Evolutionary conservation across 139 green algal genomes (phyloP).

Genomic region (Chlamydomonas sp.): DNA sequence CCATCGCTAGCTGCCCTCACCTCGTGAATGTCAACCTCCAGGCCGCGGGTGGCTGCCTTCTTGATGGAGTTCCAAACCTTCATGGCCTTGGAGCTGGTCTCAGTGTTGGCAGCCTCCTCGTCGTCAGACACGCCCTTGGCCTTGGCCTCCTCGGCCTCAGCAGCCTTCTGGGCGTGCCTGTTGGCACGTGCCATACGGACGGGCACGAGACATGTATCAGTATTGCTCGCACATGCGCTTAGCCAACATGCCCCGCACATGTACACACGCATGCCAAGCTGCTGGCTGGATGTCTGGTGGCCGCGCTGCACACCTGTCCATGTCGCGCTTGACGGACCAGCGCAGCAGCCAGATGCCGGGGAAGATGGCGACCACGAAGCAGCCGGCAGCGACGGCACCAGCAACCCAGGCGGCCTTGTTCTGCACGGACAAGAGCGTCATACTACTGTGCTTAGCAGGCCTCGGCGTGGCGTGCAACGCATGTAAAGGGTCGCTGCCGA

Average conservation of each 20-base stretch:
- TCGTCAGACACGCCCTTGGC: neutral
- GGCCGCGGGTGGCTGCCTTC: slow-evolving; percentile 8
- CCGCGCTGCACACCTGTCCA: neutral
- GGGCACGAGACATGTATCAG: no score
- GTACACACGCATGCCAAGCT: neutral
- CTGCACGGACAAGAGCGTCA: neutral
- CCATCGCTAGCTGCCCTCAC: no score
- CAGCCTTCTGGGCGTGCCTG: slow-evolving; percentile 8
- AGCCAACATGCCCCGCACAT: neutral
- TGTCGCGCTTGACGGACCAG: neutral
- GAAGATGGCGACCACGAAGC: slow-evolving; percentile 3
- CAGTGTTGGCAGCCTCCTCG: neutral
- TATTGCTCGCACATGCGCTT: neutral
- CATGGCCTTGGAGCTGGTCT: neutral
- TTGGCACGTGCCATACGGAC: no score
- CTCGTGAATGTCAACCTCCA: no score
- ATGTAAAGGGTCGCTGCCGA: neutral
- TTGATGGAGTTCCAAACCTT: slow-evolving; percentile 23
- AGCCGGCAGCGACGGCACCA: slow-evolving; percentile 7
- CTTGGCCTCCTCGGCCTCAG: slow-evolving; percentile 19
- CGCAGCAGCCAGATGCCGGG: slow-evolving; percentile 13
- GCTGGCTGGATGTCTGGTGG: neutral
- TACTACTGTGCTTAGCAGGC: neutral
- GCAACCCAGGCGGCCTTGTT: slow-evolving; percentile 47
- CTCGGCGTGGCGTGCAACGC: neutral